A percentile compares a stretch with the other conserved stretches of the same genome.
phyloP scores from a whole-genome alignment of 257 asterid species.

The Salvia hispanica region DNA sequence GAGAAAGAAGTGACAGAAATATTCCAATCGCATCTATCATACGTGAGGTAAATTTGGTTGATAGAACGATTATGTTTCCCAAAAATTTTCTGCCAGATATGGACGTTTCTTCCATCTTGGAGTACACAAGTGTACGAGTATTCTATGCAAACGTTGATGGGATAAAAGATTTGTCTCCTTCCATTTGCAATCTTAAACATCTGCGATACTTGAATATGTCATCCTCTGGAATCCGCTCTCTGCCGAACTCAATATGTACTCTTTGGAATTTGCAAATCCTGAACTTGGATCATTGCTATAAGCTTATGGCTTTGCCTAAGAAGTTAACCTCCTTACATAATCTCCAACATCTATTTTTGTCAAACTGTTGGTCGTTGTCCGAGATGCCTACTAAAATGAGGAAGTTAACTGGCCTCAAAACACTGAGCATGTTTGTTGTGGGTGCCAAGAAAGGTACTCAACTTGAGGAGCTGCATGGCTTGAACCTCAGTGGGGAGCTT shows the following conservation, averaged over 20 bases:
- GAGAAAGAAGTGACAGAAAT: not conserved
- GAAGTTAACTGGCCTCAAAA: constrained; percentile 29
- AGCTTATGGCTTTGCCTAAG: constrained; percentile 37
- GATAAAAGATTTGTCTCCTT: constrained; percentile 1
- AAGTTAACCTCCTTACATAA: constrained; percentile 23
- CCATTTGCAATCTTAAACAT: constrained; percentile 33
- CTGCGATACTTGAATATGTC: constrained; percentile 23
- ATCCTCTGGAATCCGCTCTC: not conserved
- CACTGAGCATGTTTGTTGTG: constrained; percentile 30
- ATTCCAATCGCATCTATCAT: not conserved
- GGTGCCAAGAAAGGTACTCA: constrained; percentile 25
- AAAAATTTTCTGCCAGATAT: not conserved
- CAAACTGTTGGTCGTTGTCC: not conserved
- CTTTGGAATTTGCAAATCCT: constrained; percentile 42
- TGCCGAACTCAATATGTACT: constrained; percentile 33
- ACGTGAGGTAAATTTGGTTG: not conserved
- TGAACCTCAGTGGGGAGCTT: constrained; percentile 34
- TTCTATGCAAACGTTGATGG: constrained; percentile 3
- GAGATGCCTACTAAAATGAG: constrained; percentile 37
- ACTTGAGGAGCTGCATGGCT: constrained; percentile 34
- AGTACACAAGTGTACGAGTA: constrained; percentile 23
- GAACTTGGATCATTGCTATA: constrained; percentile 9
- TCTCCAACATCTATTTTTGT: constrained; percentile 31
- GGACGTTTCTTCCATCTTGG: no score
- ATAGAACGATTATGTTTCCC: constrained; percentile 9